Evolutionary conservation across 805 yeast species (phyloP).

Genomic region (Candida suzukii): DNA sequence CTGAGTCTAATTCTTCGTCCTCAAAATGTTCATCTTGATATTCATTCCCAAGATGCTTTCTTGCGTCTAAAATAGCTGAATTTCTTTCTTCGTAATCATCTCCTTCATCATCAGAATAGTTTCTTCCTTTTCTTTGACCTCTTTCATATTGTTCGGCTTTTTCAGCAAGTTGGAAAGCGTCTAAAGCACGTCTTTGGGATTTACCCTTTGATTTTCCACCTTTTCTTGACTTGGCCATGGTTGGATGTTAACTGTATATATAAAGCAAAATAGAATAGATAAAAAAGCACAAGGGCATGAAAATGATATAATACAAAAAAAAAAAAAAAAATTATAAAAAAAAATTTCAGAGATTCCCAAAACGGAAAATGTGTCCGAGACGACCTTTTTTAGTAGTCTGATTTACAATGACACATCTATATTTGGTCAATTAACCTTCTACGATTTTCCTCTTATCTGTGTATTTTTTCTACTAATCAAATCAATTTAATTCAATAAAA

Average conservation of each 20-base stretch:
- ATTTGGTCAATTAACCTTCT: no score
- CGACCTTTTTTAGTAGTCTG: no score
- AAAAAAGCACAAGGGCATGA: no score
- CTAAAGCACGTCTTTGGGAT: conserved; percentile 14
- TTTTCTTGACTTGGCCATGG: conserved; percentile 6
- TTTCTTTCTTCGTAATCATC: conserved; percentile 10
- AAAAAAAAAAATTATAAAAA: background rate
- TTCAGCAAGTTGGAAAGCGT: conserved; percentile 24
- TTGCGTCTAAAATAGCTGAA: conserved; percentile 26
- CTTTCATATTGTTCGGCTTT: conserved; percentile 7
- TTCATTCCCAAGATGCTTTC: conserved; percentile 21
- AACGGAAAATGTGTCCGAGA: background rate
- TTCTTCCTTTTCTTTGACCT: conserved; percentile 1
- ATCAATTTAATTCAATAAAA: no score
- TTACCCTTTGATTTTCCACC: conserved; percentile 8
- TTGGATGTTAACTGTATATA: conserved; percentile 1
- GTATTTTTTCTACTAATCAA: no score
- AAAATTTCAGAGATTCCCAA: background rate
- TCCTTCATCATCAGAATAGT: conserved; percentile 8
- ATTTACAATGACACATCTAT: no score
- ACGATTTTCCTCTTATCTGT: no score
- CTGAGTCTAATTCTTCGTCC: conserved; percentile 47
- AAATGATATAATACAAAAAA: background rate
- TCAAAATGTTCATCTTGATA: conserved; percentile 25
- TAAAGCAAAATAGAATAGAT: no score